These are phyloP conservation scores for Suhomyces bolitotheri DNA, from an alignment of 1,139 yeast genomes.

Conservation along the genomic window DNA sequence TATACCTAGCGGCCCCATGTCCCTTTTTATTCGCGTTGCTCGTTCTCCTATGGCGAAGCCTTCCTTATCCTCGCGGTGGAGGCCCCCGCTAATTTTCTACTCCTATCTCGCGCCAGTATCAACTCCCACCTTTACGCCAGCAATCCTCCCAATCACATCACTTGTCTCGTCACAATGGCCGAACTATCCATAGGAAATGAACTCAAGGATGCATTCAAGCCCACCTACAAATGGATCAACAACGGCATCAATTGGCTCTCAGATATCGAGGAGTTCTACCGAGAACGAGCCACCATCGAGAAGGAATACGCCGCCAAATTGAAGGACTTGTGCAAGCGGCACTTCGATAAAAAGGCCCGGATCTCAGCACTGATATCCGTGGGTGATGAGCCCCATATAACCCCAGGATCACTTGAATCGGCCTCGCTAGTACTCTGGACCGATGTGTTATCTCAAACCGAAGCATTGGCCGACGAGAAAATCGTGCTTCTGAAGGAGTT, in stretches of 20 bases:
- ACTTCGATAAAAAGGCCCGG: conserved; percentile 75
- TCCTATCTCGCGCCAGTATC: conserved; percentile 2
- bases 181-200: conserved; percentile 58
- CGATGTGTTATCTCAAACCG: conserved; percentile 83
- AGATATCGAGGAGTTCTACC: conserved; percentile 81
- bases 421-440: conserved; percentile 96
- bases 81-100: no score
- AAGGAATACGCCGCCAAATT: conserved; percentile 76
- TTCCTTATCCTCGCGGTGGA: no score
- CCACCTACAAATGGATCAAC: conserved; percentile 73
- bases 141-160: neutral
- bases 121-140: neutral
- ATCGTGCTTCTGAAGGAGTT: conserved; percentile 62
- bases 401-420: conserved; percentile 93
- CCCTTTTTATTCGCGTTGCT: no score
- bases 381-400: conserved; percentile 85
- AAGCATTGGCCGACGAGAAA: conserved; percentile 72
- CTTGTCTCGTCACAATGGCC: conserved; percentile 3
- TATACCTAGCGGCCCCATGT: no score
- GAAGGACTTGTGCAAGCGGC: conserved; percentile 63
- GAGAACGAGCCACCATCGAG: conserved; percentile 79
- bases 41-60: no score
- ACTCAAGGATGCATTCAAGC: conserved; percentile 74
- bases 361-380: conserved; percentile 71
- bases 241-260: conserved; percentile 73